These are phyloP conservation scores for Nicotiana attenuata DNA, from an alignment of 257 asterid species.

Conservation along the genomic window DNA sequence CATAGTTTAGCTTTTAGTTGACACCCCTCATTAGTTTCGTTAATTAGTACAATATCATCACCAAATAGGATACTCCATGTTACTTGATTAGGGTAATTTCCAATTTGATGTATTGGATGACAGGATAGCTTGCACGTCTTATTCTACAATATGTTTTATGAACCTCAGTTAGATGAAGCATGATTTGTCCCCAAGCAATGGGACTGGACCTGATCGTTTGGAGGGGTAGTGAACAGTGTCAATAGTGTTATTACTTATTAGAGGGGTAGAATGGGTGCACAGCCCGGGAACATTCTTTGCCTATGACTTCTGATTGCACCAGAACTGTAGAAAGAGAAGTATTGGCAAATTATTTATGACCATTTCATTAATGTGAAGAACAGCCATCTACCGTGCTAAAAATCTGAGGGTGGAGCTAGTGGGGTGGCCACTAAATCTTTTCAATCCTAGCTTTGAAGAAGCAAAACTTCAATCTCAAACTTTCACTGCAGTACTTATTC, in stretches of 20 bases:
- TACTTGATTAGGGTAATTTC: background rate
- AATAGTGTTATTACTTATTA: background rate
- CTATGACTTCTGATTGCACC: background rate
- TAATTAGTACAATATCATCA: background rate
- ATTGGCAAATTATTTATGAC: background rate
- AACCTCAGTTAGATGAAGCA: background rate
- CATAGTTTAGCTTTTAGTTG: background rate
- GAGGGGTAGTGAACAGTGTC: background rate
- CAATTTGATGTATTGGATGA: background rate
- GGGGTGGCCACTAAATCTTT: background rate
- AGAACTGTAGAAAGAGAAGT: background rate
- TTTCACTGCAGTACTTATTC: background rate
- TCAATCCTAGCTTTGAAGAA: background rate
- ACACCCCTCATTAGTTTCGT: background rate
- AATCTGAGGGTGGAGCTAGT: background rate
- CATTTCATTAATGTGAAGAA: background rate
- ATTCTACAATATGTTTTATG: background rate
- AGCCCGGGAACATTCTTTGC: background rate
- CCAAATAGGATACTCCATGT: background rate
- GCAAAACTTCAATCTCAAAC: background rate
- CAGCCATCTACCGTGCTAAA: background rate
- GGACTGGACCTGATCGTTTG: background rate
- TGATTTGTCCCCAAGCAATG: background rate
- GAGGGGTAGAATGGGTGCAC: background rate
- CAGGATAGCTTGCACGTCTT: background rate